A percentile compares a stretch with the other conserved stretches of the same genome.
phyloP scores from a whole-genome alignment of 1,284 basidiomycete genomes.

The Pyrrhoderma noxium region DNA sequence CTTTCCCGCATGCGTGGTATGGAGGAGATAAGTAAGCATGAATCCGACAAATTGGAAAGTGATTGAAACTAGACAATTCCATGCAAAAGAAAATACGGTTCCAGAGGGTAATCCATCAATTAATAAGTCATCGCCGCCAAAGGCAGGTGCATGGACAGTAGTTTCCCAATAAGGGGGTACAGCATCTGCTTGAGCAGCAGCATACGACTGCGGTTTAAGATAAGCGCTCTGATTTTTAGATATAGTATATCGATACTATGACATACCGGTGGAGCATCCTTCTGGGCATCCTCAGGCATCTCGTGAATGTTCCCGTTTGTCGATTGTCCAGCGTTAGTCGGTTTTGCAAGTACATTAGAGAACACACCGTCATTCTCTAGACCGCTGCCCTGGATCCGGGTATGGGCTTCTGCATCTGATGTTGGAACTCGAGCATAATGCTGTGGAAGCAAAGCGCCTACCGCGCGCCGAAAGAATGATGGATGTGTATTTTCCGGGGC shows the following conservation, averaged over 20 bases:
- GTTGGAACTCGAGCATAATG: constrained; percentile 61
- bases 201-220: constrained; percentile 60
- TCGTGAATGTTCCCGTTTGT: constrained; percentile 55
- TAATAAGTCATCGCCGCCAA: constrained; percentile 55
- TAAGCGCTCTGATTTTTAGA: constrained; percentile 1
- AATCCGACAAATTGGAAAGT: constrained; percentile 98
- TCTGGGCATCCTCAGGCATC: constrained; percentile 76
- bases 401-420: constrained; percentile 23
- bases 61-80: constrained; percentile 83
- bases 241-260: not conserved
- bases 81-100: constrained; percentile 59
- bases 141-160: constrained; percentile 71
- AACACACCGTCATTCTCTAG: constrained; percentile 93
- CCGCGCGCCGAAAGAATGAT: constrained; percentile 52
- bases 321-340: constrained; percentile 33
- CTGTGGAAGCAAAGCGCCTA: constrained; percentile 67
- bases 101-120: constrained; percentile 73
- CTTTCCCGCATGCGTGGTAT: constrained; percentile 92
- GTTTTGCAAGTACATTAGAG: constrained; percentile 91
- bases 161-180: constrained; percentile 98
- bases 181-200: constrained; percentile 82
- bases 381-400: constrained; percentile 60
- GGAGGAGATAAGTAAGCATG: constrained; percentile 87
- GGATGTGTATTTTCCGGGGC: constrained; percentile 20
- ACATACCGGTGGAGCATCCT: constrained; percentile 79